Evolutionary conservation across 176 grass and related monocot species (phyloP).

Genomic region (Chrysopogon serrulatus): DNA sequence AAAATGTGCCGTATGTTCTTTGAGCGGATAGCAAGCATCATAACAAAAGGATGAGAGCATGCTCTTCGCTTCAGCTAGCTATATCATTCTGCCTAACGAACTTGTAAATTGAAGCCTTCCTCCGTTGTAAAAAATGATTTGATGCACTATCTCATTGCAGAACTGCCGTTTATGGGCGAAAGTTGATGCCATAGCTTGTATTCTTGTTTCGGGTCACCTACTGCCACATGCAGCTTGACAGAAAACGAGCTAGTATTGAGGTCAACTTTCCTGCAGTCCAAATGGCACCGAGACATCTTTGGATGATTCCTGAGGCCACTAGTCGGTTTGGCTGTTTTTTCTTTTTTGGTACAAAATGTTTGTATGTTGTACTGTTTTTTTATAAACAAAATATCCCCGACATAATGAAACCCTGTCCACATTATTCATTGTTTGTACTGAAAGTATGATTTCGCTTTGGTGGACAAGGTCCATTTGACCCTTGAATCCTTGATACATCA

Average conservation of each 20-base stretch:
- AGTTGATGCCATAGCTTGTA: too few species aligned
- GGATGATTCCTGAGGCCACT: too few species aligned
- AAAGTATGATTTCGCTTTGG: too few species aligned
- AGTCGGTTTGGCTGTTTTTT: not conserved
- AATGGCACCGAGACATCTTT: too few species aligned
- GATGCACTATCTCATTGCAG: not conserved
- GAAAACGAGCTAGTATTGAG: too few species aligned
- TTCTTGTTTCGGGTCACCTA: too few species aligned
- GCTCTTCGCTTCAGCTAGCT: not conserved
- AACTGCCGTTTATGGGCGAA: not conserved
- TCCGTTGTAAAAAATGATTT: conserved; percentile 1
- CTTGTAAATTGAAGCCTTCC: not conserved
- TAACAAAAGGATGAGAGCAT: not conserved
- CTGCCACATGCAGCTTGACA: too few species aligned
- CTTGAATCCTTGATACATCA: not conserved
- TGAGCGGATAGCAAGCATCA: conserved; percentile 24
- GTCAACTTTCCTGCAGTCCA: too few species aligned
- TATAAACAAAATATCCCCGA: not conserved
- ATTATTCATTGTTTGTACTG: too few species aligned
- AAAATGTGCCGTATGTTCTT: conserved; percentile 69
- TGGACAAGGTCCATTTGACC: too few species aligned
- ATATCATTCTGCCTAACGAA: not conserved
- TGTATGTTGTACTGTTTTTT: not conserved
- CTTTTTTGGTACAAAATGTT: not conserved
- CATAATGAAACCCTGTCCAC: too few species aligned